Evolutionary conservation across 768 basidiomycete species (phyloP).

Genomic region (Mycena maculata): DNA sequence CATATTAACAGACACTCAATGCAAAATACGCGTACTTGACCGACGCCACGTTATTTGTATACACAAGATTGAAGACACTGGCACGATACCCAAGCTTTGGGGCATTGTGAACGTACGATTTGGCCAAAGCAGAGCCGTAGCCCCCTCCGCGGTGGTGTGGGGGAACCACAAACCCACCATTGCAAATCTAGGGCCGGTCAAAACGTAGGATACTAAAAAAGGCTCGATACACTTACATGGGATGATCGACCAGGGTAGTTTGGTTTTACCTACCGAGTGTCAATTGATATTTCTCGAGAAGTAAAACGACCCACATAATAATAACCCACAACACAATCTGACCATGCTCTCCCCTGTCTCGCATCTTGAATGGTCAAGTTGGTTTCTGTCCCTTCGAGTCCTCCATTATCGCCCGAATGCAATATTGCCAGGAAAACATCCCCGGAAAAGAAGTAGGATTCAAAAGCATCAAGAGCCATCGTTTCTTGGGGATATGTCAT

Average conservation of each 20-base stretch:
- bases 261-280: constrained; percentile 69
- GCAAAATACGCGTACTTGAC: constrained; percentile 59
- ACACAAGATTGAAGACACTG: constrained; percentile 93
- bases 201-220: constrained; percentile 1
- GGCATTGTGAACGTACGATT: constrained; percentile 84
- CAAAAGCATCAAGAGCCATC: constrained; percentile 66
- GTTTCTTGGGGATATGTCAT: constrained; percentile 89
- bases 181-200: constrained; percentile 71
- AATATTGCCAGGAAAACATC: constrained; percentile 79
- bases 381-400: constrained; percentile 36
- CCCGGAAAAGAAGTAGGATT: constrained; percentile 80
- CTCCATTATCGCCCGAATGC: constrained; percentile 28
- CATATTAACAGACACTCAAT: not conserved
- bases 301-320: constrained; percentile 70
- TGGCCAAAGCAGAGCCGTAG: constrained; percentile 78
- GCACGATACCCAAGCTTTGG: constrained; percentile 81
- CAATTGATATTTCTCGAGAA: not conserved
- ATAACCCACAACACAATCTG: constrained; percentile 77
- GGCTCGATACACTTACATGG: constrained; percentile 75
- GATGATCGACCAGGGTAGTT: constrained; percentile 93
- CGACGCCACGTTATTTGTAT: constrained; percentile 84
- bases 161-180: constrained; percentile 89
- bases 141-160: constrained; percentile 69
- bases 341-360: constrained; percentile 68
- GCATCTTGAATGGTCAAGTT: constrained; percentile 54